Percentiles rank a stretch among this genome's conserved stretches.
These are phyloP conservation scores for Tricholoma furcatifolium DNA, from an alignment of 768 basidiomycete species.

Conservation along the genomic window DNA sequence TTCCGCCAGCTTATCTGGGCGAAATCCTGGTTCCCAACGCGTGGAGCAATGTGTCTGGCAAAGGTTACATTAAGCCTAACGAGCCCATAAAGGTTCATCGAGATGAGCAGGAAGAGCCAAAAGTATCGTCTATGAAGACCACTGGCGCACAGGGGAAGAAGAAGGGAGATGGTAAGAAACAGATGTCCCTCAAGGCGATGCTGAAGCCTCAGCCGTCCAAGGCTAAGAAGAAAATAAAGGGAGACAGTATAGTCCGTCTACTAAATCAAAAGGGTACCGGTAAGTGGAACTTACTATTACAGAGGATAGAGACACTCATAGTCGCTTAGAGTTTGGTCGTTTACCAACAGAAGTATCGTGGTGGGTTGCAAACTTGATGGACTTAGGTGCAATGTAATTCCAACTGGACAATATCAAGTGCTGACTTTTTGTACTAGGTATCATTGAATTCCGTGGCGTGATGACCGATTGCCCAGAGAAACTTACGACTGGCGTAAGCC, in stretches of 20 bases:
- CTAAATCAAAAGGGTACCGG: slow-evolving; percentile 66
- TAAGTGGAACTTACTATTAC: slow-evolving; percentile 25
- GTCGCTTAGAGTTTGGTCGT: slow-evolving; percentile 70
- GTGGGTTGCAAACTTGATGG: slow-evolving; percentile 76
- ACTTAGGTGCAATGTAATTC: slow-evolving; percentile 48
- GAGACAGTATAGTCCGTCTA: slow-evolving; percentile 65
- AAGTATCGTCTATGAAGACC: slow-evolving; percentile 24
- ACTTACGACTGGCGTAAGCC: slow-evolving; percentile 71
- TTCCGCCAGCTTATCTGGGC: slow-evolving; percentile 54
- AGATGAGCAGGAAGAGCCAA: slow-evolving; percentile 41
- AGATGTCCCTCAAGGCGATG: slow-evolving; percentile 66
- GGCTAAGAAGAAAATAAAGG: slow-evolving; percentile 60
- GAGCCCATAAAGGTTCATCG: slow-evolving; percentile 61
- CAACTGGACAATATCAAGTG: neutral
- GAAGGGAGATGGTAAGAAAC: slow-evolving; percentile 52
- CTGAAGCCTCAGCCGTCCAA: slow-evolving; percentile 52
- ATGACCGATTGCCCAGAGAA: slow-evolving; percentile 77
- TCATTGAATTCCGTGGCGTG: slow-evolving; percentile 66
- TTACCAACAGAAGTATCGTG: slow-evolving; percentile 65
- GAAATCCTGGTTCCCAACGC: slow-evolving; percentile 70
- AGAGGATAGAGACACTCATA: neutral
- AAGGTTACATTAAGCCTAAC: slow-evolving; percentile 63
- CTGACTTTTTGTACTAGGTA: slow-evolving; percentile 34
- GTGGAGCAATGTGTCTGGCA: slow-evolving; percentile 77
- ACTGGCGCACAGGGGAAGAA: slow-evolving; percentile 33